A percentile compares a stretch with the other conserved stretches of the same genome.
These are phyloP conservation scores for Amniculicola lignicola DNA, from an alignment of 495 filamentous ascomycete genomes.

Conservation along the genomic window DNA sequence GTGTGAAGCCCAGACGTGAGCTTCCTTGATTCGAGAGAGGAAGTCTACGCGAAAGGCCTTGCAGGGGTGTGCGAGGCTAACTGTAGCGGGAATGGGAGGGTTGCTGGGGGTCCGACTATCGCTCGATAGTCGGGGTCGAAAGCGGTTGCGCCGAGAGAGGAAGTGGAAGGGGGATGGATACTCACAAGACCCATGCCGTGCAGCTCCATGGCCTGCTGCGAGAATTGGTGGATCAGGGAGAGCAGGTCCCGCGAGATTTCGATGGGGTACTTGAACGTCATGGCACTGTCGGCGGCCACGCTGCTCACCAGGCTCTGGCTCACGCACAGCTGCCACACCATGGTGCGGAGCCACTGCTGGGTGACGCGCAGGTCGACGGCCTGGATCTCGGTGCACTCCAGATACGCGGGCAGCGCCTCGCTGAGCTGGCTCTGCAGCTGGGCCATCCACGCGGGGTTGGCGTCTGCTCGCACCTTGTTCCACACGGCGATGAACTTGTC, in stretches of 20 bases:
- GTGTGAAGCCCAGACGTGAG: too few species aligned
- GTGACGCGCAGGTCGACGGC: slow-evolving; percentile 66
- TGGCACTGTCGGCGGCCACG: slow-evolving; percentile 50
- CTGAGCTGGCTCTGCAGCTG: slow-evolving; percentile 64
- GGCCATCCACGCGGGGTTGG: slow-evolving; percentile 56
- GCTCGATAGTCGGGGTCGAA: too few species aligned
- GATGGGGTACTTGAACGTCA: slow-evolving; percentile 69
- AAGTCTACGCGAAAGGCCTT: too few species aligned
- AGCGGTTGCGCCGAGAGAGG: too few species aligned
- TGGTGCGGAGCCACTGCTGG: slow-evolving; percentile 81
- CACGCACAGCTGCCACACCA: slow-evolving; percentile 67
- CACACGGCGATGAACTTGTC: slow-evolving; percentile 65
- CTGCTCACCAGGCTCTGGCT: slow-evolving; percentile 55
- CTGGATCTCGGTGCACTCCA: slow-evolving; percentile 64
- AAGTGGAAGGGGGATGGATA: background rate
- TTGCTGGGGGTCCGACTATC: too few species aligned
- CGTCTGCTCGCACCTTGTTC: slow-evolving; percentile 64
- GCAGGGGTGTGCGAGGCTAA: too few species aligned
- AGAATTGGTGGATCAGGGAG: slow-evolving; percentile 62
- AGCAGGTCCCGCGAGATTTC: slow-evolving; percentile 67
- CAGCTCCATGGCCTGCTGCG: slow-evolving; percentile 64
- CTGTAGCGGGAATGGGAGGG: too few species aligned
- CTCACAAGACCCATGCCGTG: slow-evolving; percentile 69
- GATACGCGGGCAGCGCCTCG: slow-evolving; percentile 59
- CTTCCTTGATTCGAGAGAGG: too few species aligned